Conservation (phyloP, 495 filamentous ascomycete genomes). For the Xylaria palmicola region DNA sequence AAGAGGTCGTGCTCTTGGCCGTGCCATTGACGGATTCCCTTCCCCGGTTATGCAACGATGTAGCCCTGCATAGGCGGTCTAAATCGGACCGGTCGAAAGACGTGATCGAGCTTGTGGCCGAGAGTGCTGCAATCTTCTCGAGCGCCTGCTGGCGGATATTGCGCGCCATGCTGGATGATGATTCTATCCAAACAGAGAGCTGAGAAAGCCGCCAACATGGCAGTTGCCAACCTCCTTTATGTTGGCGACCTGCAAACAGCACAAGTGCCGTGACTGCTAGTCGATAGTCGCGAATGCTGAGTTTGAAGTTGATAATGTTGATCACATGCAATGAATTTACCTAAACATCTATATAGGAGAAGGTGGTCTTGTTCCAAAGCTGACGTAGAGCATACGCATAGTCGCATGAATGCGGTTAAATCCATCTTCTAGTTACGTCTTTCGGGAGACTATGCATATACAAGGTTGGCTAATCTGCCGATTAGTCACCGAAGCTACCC, state of each 20-base stretch:
- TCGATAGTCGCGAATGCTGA: too few relatives aligned
- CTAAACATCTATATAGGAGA: too few relatives aligned
- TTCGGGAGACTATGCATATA: too few relatives aligned
- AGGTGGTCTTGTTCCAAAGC: neutral
- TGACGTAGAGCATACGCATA: neutral
- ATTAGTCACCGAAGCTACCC: constrained; percentile 32
- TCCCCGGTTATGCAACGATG: constrained; percentile 37
- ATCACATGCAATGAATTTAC: too few relatives aligned
- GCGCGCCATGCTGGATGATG: constrained; percentile 37
- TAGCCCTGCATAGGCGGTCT: constrained; percentile 59
- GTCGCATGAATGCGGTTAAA: neutral
- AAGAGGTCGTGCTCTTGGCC: constrained; percentile 21
- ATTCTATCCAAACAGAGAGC: neutral
- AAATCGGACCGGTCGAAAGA: constrained; percentile 64
- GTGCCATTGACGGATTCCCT: constrained; percentile 37
- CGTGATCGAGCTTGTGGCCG: constrained; percentile 47
- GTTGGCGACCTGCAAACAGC: too few relatives aligned
- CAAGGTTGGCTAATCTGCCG: too few relatives aligned
- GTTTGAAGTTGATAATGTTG: too few relatives aligned
- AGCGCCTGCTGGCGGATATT: constrained; percentile 64
- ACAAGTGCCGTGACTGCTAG: too few relatives aligned
- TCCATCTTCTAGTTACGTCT: too few relatives aligned
- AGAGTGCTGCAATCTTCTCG: constrained; percentile 68
- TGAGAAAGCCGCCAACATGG: too few relatives aligned
- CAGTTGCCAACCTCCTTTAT: too few relatives aligned